Base-by-base conservation (phyloP, 2,329 filamentous ascomycete genomes). In the Didymella glomerata region DNA sequence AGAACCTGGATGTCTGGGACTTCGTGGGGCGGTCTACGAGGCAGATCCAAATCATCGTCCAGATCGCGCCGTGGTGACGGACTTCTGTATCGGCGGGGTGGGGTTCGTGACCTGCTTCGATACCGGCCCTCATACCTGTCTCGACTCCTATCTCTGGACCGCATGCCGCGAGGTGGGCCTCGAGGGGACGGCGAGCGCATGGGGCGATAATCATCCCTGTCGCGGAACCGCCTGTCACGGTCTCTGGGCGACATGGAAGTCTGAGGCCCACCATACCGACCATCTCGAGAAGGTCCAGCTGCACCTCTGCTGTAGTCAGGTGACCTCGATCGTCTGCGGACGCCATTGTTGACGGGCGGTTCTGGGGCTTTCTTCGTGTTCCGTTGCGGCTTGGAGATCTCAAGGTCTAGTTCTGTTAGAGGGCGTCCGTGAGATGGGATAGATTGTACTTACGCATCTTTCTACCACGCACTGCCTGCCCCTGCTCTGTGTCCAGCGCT, bases 1-100 rank as follows among this genome's bases (percentile, higher is more conserved):
- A 97, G 86, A 28, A 98, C 87, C 74, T 97, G 93, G 16, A 97
- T 90, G 68, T 98, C 93, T 2, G 94, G 93, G 22, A 97, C 88
- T 64, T 95, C 87, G 57, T 85, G 81, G 4, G 91, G 88, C 57
- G 88, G 86, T 57, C 93, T 85, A 55, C 88, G 86, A 42, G 92
- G 91, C 8, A 96, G 85, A 28, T 90, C 89, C 13, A 93, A 81
- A 34, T 86, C 85, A 38, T 85, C 81, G 62, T 90, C 68, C 32
- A 81, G 79, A 53, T 89, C 84, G 77, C 68, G 70, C 48, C 83
- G 78, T 70, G 91, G 91, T 61, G 88, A 92, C 3, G 88, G 88
- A 60, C 89, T 93, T 62, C 91, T 84, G 64, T 83, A 84, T 57
- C 86, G 84, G 48, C 83, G 84, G 1, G 90, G 90, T 20, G 68